A percentile compares a stretch with the other conserved stretches of the same genome.
Evolutionary conservation across 2,329 filamentous ascomycete species (phyloP).

Genomic region (Triangularia verruculosa): DNA sequence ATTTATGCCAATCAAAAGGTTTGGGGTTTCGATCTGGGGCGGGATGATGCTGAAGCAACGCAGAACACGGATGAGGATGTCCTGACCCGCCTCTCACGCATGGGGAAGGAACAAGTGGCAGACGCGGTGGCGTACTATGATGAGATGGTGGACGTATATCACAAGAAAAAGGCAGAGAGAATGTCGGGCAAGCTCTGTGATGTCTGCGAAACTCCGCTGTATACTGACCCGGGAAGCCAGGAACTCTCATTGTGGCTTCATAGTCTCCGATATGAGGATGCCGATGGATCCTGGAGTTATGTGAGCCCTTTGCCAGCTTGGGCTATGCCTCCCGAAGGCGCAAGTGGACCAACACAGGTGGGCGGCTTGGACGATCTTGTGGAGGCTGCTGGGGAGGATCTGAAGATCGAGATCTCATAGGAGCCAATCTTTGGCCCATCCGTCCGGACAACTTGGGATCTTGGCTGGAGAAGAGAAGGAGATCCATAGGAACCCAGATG

Average conservation of each 20-base stretch:
- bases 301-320: slow-evolving; percentile 79
- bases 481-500: background rate
- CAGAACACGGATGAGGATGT: slow-evolving; percentile 83
- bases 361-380: slow-evolving; percentile 59
- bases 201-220: slow-evolving; percentile 81
- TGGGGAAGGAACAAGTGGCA: slow-evolving; percentile 92
- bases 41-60: slow-evolving; percentile 60
- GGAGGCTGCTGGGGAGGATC: slow-evolving; percentile 48
- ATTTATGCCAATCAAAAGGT: slow-evolving; percentile 95
- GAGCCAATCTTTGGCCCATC: background rate
- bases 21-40: slow-evolving; percentile 78
- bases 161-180: slow-evolving; percentile 87
- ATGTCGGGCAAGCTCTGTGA: slow-evolving; percentile 83
- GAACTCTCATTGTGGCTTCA: slow-evolving; percentile 94
- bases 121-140: slow-evolving; percentile 92
- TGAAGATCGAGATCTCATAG: slow-evolving; percentile 31
- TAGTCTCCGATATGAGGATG: slow-evolving; percentile 83
- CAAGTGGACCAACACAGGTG: slow-evolving; percentile 68
- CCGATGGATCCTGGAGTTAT: slow-evolving; percentile 81
- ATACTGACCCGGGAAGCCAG: slow-evolving; percentile 86
- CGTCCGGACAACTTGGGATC: background rate
- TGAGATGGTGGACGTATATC: slow-evolving; percentile 86
- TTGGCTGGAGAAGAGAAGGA: background rate
- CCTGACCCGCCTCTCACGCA: slow-evolving; percentile 76
- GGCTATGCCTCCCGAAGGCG: slow-evolving; percentile 76